Conservation (phyloP, 768 basidiomycete genomes). For the Hygrocybe coccinea region DNA sequence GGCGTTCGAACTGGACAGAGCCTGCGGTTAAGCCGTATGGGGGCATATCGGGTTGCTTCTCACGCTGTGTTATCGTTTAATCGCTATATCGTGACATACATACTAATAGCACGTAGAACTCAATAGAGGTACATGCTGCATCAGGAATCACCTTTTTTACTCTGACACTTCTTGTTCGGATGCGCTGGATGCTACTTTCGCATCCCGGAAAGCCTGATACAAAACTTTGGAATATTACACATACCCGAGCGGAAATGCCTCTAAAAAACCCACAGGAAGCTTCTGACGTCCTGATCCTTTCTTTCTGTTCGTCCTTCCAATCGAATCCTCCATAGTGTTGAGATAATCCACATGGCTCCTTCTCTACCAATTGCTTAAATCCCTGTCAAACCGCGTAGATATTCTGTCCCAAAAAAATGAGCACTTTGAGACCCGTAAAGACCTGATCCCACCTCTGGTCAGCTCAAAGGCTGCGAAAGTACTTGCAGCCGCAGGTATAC, state of each 20-base stretch:
- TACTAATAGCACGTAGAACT: no score
- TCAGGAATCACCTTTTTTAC: no score
- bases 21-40: neutral
- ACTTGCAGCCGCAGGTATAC: slow-evolving; percentile 86
- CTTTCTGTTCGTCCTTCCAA: neutral
- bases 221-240: no score
- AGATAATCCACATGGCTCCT: neutral
- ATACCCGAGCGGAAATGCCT: no score
- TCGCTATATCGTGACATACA: no score
- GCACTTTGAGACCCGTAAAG: neutral
- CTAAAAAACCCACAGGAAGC: no score
- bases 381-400: neutral
- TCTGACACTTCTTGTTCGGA: no score
- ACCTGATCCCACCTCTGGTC: slow-evolving; percentile 52
- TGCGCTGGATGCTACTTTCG: no score
- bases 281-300: no score
- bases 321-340: neutral
- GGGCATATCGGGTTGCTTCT: neutral
- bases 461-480: slow-evolving; percentile 90
- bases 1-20: no score
- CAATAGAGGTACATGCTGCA: no score
- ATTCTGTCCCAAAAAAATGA: neutral
- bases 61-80: neutral
- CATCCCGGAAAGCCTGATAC: no score
- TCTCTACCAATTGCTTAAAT: neutral